A percentile compares a stretch with the other conserved stretches of the same genome.
Evolutionary conservation across 2,329 filamentous ascomycete genomes (phyloP).

Genomic region (Colletotrichum brevisporum): DNA sequence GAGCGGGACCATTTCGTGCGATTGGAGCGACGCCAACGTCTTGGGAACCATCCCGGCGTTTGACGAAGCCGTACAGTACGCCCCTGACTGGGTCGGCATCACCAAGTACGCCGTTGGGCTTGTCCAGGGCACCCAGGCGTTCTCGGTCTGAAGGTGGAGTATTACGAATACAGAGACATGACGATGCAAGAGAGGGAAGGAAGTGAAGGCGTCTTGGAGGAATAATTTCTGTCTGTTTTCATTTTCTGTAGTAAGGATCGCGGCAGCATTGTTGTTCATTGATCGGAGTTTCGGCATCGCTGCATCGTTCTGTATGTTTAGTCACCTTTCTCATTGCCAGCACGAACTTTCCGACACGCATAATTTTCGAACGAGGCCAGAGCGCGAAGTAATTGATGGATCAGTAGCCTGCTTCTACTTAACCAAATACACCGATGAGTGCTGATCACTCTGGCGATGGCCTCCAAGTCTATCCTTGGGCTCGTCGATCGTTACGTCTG

Average conservation of each 20-base stretch:
- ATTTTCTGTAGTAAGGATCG: background rate
- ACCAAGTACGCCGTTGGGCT: constrained; percentile 66
- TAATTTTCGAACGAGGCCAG: constrained; percentile 3
- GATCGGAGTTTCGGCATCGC: constrained; percentile 24
- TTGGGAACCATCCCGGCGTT: constrained; percentile 82
- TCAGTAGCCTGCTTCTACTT: constrained; percentile 14
- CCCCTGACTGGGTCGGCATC: constrained; percentile 84
- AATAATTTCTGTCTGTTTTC: too few relatives aligned
- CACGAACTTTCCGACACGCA: constrained; percentile 16
- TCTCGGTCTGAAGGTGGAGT: background rate
- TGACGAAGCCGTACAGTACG: constrained; percentile 82
- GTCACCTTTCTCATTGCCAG: constrained; percentile 6
- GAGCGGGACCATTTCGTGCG: constrained; percentile 79
- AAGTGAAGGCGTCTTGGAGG: background rate
- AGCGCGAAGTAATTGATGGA: constrained; percentile 18
- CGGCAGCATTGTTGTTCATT: constrained; percentile 18
- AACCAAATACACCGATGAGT: background rate
- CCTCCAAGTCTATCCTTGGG: background rate
- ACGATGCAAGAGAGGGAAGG: background rate
- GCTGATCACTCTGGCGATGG: too few relatives aligned
- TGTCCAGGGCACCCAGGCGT: constrained; percentile 26
- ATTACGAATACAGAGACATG: background rate
- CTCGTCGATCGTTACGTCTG: background rate
- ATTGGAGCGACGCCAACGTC: constrained; percentile 89
- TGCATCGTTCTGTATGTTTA: constrained; percentile 14